Conservation (phyloP, 495 filamentous ascomycete genomes). For the Hypoxylon subgilvum region DNA sequence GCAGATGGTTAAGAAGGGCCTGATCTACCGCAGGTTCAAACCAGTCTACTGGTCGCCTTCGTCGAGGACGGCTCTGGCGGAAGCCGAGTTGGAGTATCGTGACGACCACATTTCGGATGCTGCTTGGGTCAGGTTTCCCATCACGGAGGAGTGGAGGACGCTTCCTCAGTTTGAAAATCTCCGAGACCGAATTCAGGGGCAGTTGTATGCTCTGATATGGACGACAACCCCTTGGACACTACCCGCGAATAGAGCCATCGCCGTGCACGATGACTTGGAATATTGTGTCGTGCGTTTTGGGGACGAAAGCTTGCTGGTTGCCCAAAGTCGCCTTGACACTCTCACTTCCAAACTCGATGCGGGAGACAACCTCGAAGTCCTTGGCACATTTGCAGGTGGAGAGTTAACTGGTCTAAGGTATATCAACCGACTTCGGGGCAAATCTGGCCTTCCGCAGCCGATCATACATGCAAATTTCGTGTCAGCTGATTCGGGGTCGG, state of each 20-base stretch:
- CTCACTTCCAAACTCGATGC: constrained; percentile 39
- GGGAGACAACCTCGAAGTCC: constrained; percentile 50
- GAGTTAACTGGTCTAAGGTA: constrained; percentile 72
- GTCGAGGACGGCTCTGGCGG: constrained; percentile 86
- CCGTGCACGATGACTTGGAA: constrained; percentile 70
- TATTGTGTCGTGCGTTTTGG: constrained; percentile 72
- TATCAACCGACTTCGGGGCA: constrained; percentile 65
- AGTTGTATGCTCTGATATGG: constrained; percentile 82
- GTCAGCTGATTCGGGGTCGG: constrained; percentile 82
- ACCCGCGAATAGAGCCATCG: constrained; percentile 89
- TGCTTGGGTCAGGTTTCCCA: constrained; percentile 80
- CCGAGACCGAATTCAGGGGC: constrained; percentile 39
- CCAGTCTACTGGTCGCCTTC: constrained; percentile 97
- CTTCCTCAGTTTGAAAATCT: constrained; percentile 45
- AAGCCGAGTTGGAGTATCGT: constrained; percentile 95
- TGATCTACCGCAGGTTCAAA: constrained; percentile 88
- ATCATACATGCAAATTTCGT: constrained; percentile 87
- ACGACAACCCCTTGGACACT: constrained; percentile 98
- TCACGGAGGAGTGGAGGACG: constrained; percentile 58
- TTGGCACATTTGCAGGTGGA: constrained; percentile 66
- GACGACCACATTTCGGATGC: constrained; percentile 80
- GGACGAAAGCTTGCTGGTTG: constrained; percentile 61
- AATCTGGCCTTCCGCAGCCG: constrained; percentile 60
- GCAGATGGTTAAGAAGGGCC: constrained; percentile 79
- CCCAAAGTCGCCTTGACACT: constrained; percentile 67